These are phyloP conservation scores for Fusarium incarnatum DNA, from an alignment of 2,329 filamentous ascomycete genomes.

Conservation along the genomic window DNA sequence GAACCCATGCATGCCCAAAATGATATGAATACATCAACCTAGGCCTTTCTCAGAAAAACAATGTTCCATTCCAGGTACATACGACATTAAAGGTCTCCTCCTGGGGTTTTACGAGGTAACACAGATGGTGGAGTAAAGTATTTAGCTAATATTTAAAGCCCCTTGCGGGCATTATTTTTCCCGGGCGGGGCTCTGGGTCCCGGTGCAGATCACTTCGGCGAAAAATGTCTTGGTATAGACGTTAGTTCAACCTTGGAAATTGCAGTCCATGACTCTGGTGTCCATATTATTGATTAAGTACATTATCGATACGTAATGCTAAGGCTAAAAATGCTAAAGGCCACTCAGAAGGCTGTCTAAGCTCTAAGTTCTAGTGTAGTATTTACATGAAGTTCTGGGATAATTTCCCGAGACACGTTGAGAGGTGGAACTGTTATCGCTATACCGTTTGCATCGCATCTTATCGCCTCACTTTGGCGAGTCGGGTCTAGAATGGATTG, in stretches of 20 bases:
- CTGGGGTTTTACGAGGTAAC: neutral
- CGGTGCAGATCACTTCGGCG: neutral
- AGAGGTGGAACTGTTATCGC: neutral
- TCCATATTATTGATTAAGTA: conserved; percentile 11
- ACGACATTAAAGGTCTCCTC: neutral
- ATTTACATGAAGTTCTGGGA: conserved; percentile 1
- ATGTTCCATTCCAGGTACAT: neutral
- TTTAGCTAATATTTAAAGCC: neutral
- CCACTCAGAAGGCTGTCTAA: neutral
- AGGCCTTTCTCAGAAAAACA: neutral
- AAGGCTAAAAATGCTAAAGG: neutral
- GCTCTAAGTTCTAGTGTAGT: neutral
- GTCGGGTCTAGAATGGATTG: neutral
- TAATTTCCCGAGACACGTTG: neutral
- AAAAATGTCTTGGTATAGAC: neutral
- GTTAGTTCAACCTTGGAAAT: neutral
- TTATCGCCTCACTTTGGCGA: neutral
- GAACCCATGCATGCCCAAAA: neutral
- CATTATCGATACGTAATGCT: neutral
- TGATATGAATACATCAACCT: neutral
- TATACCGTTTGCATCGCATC: neutral
- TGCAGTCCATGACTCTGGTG: neutral
- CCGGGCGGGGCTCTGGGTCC: neutral
- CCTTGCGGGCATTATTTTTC: neutral
- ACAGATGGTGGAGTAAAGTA: neutral